Base-by-base conservation (phyloP, 371 early-diverging fungal genomes). In the Syncephalastrum sp. region DNA sequence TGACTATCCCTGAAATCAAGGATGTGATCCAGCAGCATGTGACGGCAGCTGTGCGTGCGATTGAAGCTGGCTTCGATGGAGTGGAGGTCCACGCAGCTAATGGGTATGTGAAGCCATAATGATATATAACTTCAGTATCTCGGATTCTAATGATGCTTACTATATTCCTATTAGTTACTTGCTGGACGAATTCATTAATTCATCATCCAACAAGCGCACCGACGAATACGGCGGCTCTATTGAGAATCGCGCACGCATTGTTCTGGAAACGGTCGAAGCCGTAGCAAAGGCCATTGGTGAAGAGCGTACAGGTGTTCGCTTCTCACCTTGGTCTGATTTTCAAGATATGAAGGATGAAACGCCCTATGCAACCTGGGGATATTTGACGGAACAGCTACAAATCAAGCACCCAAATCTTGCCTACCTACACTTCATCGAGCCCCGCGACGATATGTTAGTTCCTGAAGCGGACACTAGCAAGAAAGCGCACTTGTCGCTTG, bases 111-210 rank as follows among this genome's bases (percentile, higher is more conserved):
- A 53, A 57, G 10, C 8, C 10, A 6, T 6, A 33, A 33, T 0
- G 7, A 10, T 10, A 33, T 0, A 12, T 8, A 3, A 2, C 2
- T 33, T 10, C n/a, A 10, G 81, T 84, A 6, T 76, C 78, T 33
- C 38, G 59, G 50, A 61, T 69, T 43, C 79, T 45, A 54, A 68
- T 17, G 47, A 57, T 42, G 80, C 78, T 13, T 86, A 79, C 2
- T 88, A 64, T 21, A 21, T 21, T 53, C 86, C 83, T 0, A 77
- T 86, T 48, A 86, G 86, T 0, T 86, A 85, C 64, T 69, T 89
- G 50, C 42, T 85, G 48, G 71, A 80, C 47, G 79, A 83, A 52
- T 63, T 88, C 24, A 27, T 61, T 4, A 56, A 65, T 12, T 42
- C 54, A 14, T 53, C 53, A 12, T 45, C 25, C 42, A 90, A 88